Percentiles rank a stretch among this genome's conserved stretches.
Evolutionary conservation across 352 stramenopile genomes (phyloP).

Genomic region (Blastocystis sp.): DNA sequence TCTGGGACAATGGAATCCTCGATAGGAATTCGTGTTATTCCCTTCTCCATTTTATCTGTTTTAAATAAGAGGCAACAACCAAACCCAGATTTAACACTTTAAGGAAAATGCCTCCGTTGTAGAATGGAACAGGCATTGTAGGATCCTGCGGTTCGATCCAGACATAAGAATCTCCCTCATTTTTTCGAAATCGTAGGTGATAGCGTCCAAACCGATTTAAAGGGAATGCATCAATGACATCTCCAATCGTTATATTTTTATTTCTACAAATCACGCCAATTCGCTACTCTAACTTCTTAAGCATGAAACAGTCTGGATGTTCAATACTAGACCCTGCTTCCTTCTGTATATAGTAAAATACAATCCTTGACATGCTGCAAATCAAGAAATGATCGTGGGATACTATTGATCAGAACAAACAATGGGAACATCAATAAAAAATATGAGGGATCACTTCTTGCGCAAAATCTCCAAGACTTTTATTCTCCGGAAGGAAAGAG

Average conservation of each 20-base stretch:
- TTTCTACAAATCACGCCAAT: neutral
- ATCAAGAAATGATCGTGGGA: neutral
- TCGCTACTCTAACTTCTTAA: slow-evolving; percentile 5
- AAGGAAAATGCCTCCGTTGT: slow-evolving; percentile 62
- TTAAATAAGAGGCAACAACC: neutral
- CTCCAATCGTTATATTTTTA: slow-evolving; percentile 26
- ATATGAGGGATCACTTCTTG: slow-evolving; percentile 50
- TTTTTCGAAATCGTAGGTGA: slow-evolving; percentile 16
- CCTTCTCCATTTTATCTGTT: slow-evolving; percentile 53
- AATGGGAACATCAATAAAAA: neutral
- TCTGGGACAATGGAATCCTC: slow-evolving; percentile 41
- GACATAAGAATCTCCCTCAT: neutral
- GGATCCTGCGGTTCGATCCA: slow-evolving; percentile 24
- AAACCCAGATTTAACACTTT: slow-evolving; percentile 56
- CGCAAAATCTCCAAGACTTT: neutral
- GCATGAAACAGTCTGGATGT: slow-evolving; percentile 25
- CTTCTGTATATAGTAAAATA: slow-evolving; percentile 61
- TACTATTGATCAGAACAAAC: neutral
- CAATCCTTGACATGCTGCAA: neutral
- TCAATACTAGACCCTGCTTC: neutral
- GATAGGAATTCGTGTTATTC: slow-evolving; percentile 12
- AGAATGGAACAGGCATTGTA: neutral
- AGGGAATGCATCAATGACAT: slow-evolving; percentile 28
- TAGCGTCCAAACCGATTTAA: slow-evolving; percentile 44
- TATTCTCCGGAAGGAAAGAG: neutral